These are phyloP conservation scores for Ophiostoma piceae DNA, from an alignment of 2,329 filamentous ascomycete species.

Conservation along the genomic window DNA sequence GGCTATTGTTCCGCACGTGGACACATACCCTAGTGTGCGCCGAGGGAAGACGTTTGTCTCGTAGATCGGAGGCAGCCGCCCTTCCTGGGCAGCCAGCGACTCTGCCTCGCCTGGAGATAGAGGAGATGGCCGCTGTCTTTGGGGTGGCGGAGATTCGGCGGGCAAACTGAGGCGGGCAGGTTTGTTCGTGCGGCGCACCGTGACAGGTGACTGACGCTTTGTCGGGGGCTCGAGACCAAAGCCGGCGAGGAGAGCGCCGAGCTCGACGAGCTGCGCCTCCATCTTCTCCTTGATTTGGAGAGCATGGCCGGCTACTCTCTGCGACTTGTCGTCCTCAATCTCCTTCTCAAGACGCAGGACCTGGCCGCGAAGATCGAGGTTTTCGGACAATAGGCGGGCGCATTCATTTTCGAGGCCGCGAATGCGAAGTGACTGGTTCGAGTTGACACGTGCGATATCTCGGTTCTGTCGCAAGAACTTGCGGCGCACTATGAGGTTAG, in stretches of 20 bases:
- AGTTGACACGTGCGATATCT: constrained; percentile 75
- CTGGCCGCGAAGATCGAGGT: constrained; percentile 65
- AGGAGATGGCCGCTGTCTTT: constrained; percentile 51
- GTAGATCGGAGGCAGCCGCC: constrained; percentile 59
- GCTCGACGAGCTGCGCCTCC: constrained; percentile 66
- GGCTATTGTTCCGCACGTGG: neutral
- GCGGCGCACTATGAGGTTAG: constrained; percentile 58
- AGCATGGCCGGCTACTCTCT: constrained; percentile 60
- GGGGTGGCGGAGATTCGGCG: constrained; percentile 19
- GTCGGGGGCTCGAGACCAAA: constrained; percentile 57
- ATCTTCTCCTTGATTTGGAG: constrained; percentile 64
- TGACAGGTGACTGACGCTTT: constrained; percentile 43
- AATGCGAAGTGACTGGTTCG: constrained; percentile 69
- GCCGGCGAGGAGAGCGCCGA: constrained; percentile 60
- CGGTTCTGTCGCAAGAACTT: constrained; percentile 78
- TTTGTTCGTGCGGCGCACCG: constrained; percentile 41
- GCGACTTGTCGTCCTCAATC: constrained; percentile 55
- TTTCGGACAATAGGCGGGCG: constrained; percentile 70
- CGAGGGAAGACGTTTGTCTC: constrained; percentile 66
- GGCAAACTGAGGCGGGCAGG: constrained; percentile 37
- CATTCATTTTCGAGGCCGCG: constrained; percentile 71
- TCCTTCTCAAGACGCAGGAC: constrained; percentile 65
- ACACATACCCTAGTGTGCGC: constrained; percentile 60
- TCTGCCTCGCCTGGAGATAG: constrained; percentile 53
- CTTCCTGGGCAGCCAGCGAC: constrained; percentile 46